These are phyloP conservation scores for Halophytophthora batemanensis DNA, from an alignment of 352 stramenopile genomes.

Conservation along the genomic window DNA sequence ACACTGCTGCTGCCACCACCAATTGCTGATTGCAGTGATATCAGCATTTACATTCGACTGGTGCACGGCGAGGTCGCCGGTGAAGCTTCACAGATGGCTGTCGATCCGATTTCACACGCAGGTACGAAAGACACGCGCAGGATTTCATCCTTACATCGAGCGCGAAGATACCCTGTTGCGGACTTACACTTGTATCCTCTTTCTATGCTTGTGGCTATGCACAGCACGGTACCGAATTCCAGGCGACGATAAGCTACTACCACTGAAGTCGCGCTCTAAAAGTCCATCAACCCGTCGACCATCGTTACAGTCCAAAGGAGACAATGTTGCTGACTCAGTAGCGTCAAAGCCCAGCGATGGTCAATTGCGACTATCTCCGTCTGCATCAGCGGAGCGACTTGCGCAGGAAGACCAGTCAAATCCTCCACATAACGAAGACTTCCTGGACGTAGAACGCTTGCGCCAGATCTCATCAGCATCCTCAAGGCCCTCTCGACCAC, in stretches of 20 bases:
- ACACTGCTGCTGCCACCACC: slow-evolving; percentile 13
- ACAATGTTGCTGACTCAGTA: slow-evolving; percentile 1
- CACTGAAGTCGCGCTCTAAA: slow-evolving; percentile 11
- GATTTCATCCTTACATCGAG: too few relatives aligned
- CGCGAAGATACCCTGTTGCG: too few relatives aligned
- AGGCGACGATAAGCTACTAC: slow-evolving; percentile 3
- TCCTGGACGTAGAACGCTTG: slow-evolving; percentile 35
- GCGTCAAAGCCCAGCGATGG: slow-evolving; percentile 1
- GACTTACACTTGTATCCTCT: slow-evolving; percentile 1
- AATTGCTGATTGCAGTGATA: slow-evolving; percentile 10
- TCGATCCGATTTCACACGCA: slow-evolving; percentile 37
- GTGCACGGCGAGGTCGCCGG: slow-evolving; percentile 23
- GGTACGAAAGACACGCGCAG: slow-evolving; percentile 8
- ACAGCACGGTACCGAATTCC: slow-evolving; percentile 19
- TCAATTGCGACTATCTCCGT: slow-evolving; percentile 2
- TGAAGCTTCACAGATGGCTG: slow-evolving; percentile 21
- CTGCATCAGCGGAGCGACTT: not conserved
- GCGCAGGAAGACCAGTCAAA: slow-evolving; percentile 2
- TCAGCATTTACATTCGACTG: slow-evolving; percentile 34
- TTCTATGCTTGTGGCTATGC: not conserved
- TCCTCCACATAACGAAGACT: slow-evolving; percentile 18
- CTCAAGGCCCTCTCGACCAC: slow-evolving; percentile 29
- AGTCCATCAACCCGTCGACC: not conserved
- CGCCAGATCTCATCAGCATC: slow-evolving; percentile 26
- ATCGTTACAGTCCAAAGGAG: slow-evolving; percentile 12